Base-by-base conservation (phyloP, 2,329 filamentous ascomycete genomes). In the Microascus cirrosus region DNA sequence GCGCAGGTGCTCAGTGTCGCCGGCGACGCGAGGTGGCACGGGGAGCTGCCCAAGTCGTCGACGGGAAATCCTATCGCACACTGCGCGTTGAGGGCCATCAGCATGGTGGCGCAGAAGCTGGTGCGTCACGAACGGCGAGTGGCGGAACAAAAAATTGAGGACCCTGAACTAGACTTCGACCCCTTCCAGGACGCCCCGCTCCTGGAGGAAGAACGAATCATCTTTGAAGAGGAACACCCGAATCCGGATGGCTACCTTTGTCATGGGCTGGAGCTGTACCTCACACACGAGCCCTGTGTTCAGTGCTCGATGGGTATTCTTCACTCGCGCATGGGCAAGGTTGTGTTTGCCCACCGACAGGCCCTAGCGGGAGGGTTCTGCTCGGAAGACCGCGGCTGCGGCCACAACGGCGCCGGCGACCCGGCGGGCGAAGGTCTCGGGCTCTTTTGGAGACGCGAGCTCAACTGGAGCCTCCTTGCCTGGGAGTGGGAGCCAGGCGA, bases 231-330 rank as follows among this genome's bases (percentile, higher is more conserved):
- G 64, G 84, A 85, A 64, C 87, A 86, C 66, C 82, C 80, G 48
- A 81, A 78, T 62, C 80, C 82, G 35, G 89, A 90, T 63, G 93
- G 93, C 57, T 99, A 99, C 69, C 83, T 99, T 22, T 97, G 93
- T 73, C 90, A 95, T 63, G 89, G 90, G 58, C 80, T 99, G 34
- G 93, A 97, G 71, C 82, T 99, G 59, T 97, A 96, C 73, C 78
- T 95, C 60, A 96, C 92, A 2, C 92, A 97, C 67, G 94, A 99
- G 73, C 94, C 94, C 5, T 99, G 94, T 69, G 82, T 95, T 60
- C 95, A 95, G 82, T 99, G 94, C 73, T 90, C 89, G 39, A 97
- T 97, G 94, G 94, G 90, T 1, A 87, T 97, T 64, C 78, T 97
- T 24, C 92, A 97, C 69, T 96, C 93, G 10, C 84, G 94, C 55